phyloP scores from a whole-genome alignment of 345 rosid genomes.

The Hevea brasiliensis region DNA sequence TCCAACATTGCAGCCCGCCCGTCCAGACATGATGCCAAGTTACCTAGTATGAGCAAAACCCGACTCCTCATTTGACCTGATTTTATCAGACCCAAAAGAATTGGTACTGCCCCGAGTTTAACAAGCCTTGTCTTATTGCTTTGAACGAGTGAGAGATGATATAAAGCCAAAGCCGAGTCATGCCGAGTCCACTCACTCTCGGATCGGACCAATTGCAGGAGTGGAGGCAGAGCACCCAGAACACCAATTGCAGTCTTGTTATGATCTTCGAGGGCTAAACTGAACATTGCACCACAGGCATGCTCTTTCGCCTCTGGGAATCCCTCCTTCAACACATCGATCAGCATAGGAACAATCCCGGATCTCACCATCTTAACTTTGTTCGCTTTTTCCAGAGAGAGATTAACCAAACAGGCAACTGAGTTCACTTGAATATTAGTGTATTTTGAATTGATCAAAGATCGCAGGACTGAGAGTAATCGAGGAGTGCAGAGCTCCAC shows the following conservation, averaged over 20 bases:
- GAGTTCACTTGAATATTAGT: slow-evolving; percentile 61
- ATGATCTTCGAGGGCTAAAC: slow-evolving; percentile 71
- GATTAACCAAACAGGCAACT: slow-evolving; percentile 71
- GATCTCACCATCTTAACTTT: slow-evolving; percentile 81
- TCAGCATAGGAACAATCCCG: slow-evolving; percentile 67
- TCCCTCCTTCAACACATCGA: slow-evolving; percentile 74
- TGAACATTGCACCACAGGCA: slow-evolving; percentile 73
- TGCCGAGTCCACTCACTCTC: slow-evolving; percentile 60
- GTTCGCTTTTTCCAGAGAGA: slow-evolving; percentile 65
- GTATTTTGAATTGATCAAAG: slow-evolving; percentile 58
- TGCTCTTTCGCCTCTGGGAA: slow-evolving; percentile 75
- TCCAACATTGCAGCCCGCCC: slow-evolving; percentile 70
- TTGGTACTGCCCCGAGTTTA: slow-evolving; percentile 58
- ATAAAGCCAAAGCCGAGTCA: slow-evolving; percentile 81
- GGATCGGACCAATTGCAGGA: slow-evolving; percentile 56
- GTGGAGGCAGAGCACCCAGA: slow-evolving; percentile 76
- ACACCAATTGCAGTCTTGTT: slow-evolving; percentile 89
- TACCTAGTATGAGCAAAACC: slow-evolving; percentile 54
- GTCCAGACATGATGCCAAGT: slow-evolving; percentile 50
- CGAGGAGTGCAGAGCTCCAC: slow-evolving; percentile 51
- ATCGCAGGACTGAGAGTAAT: slow-evolving; percentile 49
- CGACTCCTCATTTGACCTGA: slow-evolving; percentile 53
- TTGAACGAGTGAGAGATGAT: slow-evolving; percentile 71
- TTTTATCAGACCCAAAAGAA: slow-evolving; percentile 51
- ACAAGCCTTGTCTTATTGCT: slow-evolving; percentile 64